phyloP scores from a whole-genome alignment of 140 eudicot species.

The Eryngium alpinum region DNA sequence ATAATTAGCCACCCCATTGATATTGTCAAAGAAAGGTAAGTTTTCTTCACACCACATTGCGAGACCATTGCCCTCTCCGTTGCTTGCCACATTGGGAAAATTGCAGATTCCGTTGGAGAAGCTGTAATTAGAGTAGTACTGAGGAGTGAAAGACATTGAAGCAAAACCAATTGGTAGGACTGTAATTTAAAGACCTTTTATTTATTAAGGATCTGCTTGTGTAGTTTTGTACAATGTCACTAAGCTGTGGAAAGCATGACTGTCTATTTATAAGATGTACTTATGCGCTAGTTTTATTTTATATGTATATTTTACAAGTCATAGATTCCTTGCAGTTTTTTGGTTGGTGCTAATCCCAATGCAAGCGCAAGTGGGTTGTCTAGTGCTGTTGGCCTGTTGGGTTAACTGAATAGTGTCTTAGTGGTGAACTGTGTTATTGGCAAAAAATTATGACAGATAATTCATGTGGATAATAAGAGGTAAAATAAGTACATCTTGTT shows the following conservation, averaged over 20 bases:
- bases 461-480: too few relatives aligned
- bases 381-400: slow-evolving; percentile 4
- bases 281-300: neutral
- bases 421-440: too few relatives aligned
- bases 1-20: neutral
- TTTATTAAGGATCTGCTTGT: slow-evolving; percentile 8
- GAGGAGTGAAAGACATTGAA: slow-evolving; percentile 29
- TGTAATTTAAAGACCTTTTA: neutral
- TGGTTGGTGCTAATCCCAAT: neutral
- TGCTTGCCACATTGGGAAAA: slow-evolving; percentile 23
- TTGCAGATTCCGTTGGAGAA: slow-evolving; percentile 29
- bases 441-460: too few relatives aligned
- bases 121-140: slow-evolving; percentile 21
- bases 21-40: slow-evolving; percentile 8
- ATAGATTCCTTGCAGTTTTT: neutral
- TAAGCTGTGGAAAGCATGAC: neutral
- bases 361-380: slow-evolving; percentile 5
- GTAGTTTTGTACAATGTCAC: neutral
- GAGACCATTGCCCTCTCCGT: slow-evolving; percentile 9
- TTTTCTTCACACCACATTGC: slow-evolving; percentile 43
- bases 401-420: neutral
- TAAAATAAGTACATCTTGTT: too few relatives aligned
- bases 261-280: slow-evolving; percentile 15
- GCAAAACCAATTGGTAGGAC: neutral
- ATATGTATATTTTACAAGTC: neutral